Evolutionary conservation across 768 basidiomycete species (phyloP).

Genomic region (Phanerodontia chrysosporium): DNA sequence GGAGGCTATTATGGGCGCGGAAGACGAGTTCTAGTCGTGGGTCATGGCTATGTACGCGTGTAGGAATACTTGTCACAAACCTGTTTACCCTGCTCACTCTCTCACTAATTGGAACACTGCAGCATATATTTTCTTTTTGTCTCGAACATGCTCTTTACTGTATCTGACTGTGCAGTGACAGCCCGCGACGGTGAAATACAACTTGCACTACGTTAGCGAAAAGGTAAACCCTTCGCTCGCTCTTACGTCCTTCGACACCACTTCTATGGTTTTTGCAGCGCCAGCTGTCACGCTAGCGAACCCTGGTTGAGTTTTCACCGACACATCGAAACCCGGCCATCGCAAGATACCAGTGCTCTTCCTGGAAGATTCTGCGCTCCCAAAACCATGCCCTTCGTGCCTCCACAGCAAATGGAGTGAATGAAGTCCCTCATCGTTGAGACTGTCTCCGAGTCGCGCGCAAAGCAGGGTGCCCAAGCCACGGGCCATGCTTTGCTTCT

Average conservation of each 20-base stretch:
- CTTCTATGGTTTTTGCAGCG: conserved; percentile 37
- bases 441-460: not conserved
- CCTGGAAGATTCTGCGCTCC: conserved; percentile 32
- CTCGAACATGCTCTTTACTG: too few species aligned
- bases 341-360: conserved; percentile 36
- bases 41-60: not conserved
- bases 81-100: not conserved
- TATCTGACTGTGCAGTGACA: too few species aligned
- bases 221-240: too few species aligned
- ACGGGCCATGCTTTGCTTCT: conserved; percentile 7
- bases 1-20: conserved; percentile 38
- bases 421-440: conserved; percentile 16
- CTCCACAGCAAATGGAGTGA: conserved; percentile 31
- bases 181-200: too few species aligned
- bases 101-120: too few species aligned
- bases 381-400: conserved; percentile 25
- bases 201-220: too few species aligned
- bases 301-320: conserved; percentile 30
- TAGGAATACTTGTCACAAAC: too few species aligned
- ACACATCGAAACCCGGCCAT: conserved; percentile 30
- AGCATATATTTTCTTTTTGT: too few species aligned
- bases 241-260: conserved; percentile 23
- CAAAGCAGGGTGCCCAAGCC: not conserved
- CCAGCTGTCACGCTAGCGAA: too few species aligned
- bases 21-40: conserved; percentile 16